Evolutionary conservation across 2,329 filamentous ascomycete species (phyloP).

Genomic region (Teratosphaeria epicoccoides): DNA sequence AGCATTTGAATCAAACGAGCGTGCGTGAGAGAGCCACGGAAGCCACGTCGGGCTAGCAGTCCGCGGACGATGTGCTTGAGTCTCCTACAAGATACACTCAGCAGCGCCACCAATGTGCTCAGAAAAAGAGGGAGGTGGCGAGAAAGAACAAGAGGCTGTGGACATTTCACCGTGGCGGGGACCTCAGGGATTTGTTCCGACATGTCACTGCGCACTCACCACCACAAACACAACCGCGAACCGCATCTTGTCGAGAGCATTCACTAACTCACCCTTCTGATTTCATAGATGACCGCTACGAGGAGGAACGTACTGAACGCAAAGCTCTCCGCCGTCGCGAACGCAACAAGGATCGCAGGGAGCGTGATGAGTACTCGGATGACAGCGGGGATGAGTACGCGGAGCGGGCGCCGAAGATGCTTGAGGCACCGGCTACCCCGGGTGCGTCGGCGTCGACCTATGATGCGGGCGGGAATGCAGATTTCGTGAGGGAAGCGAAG

Average conservation of each 20-base stretch:
- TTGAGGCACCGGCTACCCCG: conserved; percentile 21
- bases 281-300: conserved; percentile 20
- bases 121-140: neutral
- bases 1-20: neutral
- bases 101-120: neutral
- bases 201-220: neutral
- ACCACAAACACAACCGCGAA: neutral
- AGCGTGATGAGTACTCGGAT: conserved; percentile 25
- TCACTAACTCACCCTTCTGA: conserved; percentile 6
- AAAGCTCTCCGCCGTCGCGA: conserved; percentile 16
- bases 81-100: neutral
- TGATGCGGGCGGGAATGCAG: conserved; percentile 10
- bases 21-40: neutral
- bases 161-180: conserved; percentile 1
- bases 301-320: conserved; percentile 21
- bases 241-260: neutral
- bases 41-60: conserved; percentile 2
- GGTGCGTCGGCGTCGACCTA: conserved; percentile 3
- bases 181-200: conserved; percentile 3
- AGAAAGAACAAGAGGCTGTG: neutral
- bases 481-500: conserved; percentile 20
- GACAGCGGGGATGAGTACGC: conserved; percentile 26
- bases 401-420: conserved; percentile 21
- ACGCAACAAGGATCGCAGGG: conserved; percentile 19
- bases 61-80: neutral